A percentile compares a stretch with the other conserved stretches of the same genome.
These are phyloP conservation scores for Elongisporangium prolatum DNA, from an alignment of 352 stramenopile species.

Conservation along the genomic window DNA sequence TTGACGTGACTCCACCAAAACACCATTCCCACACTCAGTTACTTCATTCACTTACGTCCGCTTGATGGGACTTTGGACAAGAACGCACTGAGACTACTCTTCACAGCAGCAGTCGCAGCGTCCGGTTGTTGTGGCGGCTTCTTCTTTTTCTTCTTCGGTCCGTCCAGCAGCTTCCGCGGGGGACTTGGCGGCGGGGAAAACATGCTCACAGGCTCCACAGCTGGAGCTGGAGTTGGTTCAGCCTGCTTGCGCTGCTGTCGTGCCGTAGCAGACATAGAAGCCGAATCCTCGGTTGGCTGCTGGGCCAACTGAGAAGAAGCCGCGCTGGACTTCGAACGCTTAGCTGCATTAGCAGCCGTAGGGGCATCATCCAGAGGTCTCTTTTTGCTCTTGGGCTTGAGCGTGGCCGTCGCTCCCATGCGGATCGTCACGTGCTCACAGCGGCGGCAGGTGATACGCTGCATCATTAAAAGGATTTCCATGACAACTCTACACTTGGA, in stretches of 20 bases:
- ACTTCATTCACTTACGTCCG: slow-evolving; percentile 22
- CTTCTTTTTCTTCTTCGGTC: slow-evolving; percentile 72
- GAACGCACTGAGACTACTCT: slow-evolving; percentile 66
- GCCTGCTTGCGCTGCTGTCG: slow-evolving; percentile 2
- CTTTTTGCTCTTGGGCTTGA: slow-evolving; percentile 56
- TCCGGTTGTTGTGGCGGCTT: slow-evolving; percentile 17
- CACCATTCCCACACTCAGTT: not conserved
- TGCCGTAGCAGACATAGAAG: not conserved
- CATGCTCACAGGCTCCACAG: slow-evolving; percentile 23
- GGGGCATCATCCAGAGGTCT: slow-evolving; percentile 7
- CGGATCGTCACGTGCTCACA: slow-evolving; percentile 46
- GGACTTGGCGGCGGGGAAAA: slow-evolving; percentile 51
- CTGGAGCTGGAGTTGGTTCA: not conserved
- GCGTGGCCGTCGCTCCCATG: slow-evolving; percentile 36
- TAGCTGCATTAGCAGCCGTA: slow-evolving; percentile 6
- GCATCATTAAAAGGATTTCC: slow-evolving; percentile 5
- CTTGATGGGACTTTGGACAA: slow-evolving; percentile 38
- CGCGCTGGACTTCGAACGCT: slow-evolving; percentile 22
- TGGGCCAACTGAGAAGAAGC: not conserved
- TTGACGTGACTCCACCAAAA: not conserved
- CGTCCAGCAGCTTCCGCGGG: slow-evolving; percentile 65
- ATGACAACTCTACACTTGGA: not conserved
- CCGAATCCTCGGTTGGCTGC: not conserved
- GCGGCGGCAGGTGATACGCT: slow-evolving; percentile 49
- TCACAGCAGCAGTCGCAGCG: slow-evolving; percentile 39